Conservation (phyloP, 2,329 filamentous ascomycete species). For the Acrocalymma vagum region DNA sequence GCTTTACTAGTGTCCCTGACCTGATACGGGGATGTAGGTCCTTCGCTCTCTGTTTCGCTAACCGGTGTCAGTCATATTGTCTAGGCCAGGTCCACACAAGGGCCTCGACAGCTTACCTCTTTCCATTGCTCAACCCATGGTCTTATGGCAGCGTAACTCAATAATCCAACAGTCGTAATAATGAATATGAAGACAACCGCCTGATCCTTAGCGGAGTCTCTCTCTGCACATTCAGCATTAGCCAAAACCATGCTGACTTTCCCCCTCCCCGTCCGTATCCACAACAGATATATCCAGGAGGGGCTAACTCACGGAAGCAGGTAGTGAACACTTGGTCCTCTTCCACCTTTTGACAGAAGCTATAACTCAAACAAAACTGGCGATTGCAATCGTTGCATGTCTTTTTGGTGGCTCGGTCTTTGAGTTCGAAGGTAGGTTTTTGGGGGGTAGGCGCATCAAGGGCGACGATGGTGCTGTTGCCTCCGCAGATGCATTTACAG, state of each 20-base stretch:
- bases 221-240: slow-evolving; percentile 52
- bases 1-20: slow-evolving; percentile 36
- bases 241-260: neutral
- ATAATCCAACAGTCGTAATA: slow-evolving; percentile 66
- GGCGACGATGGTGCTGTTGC: slow-evolving; percentile 73
- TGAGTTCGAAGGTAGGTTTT: slow-evolving; percentile 31
- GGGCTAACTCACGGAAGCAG: slow-evolving; percentile 68
- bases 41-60: slow-evolving; percentile 59
- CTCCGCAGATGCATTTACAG: slow-evolving; percentile 76
- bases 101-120: slow-evolving; percentile 52
- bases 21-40: slow-evolving; percentile 61
- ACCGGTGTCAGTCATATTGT: slow-evolving; percentile 11
- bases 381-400: slow-evolving; percentile 74
- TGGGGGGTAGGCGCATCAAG: slow-evolving; percentile 58
- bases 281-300: too few species aligned
- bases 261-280: neutral
- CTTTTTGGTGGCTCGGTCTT: slow-evolving; percentile 47
- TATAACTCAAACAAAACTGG: slow-evolving; percentile 71
- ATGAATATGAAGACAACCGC: slow-evolving; percentile 73
- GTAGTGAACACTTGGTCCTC: slow-evolving; percentile 72
- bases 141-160: slow-evolving; percentile 67
- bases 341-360: slow-evolving; percentile 67
- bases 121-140: slow-evolving; percentile 67
- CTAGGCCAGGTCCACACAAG: too few species aligned
- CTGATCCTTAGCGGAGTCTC: slow-evolving; percentile 73